Base-by-base conservation (phyloP, 1,139 yeast species). In the Pichia cactophila region DNA sequence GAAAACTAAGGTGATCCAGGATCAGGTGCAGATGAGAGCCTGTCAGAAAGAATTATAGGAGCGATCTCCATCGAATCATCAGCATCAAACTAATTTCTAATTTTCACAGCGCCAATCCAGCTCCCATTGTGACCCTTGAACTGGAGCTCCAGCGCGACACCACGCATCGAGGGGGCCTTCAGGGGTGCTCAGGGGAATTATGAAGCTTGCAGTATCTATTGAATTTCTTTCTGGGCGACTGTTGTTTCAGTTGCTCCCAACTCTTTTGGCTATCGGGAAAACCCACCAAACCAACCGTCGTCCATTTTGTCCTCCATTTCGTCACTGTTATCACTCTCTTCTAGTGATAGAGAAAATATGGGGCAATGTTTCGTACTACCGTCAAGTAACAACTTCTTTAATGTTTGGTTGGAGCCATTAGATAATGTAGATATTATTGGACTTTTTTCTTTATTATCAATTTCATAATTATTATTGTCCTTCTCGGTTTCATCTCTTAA, bases 201-300 rank as follows among this genome's bases (percentile, higher is more conserved):
- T 20, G 20, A 20, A 20, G 20, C 20, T 20, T 20, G 20, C 20
- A 20, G 20, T 20, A 20, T 20, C 20, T 20, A 44, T 41, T 8
- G 45, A n/a, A 6, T 36, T 33, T 28, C 31, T 28, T 28, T 28
- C 31, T 28, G 31, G 31, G 12, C 11, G 31, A 11, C 31, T 28
- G 31, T 28, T 28, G 29, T 20, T 20, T 20, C 20, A 20, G 20
- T 20, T 20, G 20, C 20, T 20, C 20, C 20, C 20, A 20, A 20
- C 29, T 28, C 29, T 28, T 10, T 10, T 9, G 31, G 11, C 31
- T 28, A 49, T 12, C 48, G 33, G 26, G 57, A 52, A 33, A 54
- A 54, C 14, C 57, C 57, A 8, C 58, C 58, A 52, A 56, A 56
- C 58, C 58, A 56, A 2, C 47, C 50, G 5, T 23, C 43, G 8